These are phyloP conservation scores for Tylopilus orsonianus DNA, from an alignment of 1,284 basidiomycete species.

Conservation along the genomic window DNA sequence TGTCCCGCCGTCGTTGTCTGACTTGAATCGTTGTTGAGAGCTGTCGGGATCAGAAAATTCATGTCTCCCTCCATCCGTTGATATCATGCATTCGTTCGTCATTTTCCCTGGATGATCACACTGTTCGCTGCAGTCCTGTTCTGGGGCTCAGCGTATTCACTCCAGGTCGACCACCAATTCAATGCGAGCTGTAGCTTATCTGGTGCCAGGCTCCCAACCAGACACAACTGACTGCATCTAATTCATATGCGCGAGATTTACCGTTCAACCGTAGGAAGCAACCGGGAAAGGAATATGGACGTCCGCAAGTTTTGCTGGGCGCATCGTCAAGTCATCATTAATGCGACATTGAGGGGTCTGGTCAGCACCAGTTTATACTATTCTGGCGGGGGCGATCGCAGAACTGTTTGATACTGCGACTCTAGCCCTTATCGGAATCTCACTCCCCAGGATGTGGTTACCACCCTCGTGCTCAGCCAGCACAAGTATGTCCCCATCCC, in stretches of 20 bases:
- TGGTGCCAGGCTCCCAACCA: slow-evolving; percentile 21
- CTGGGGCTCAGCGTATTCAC: neutral
- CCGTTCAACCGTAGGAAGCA: no score
- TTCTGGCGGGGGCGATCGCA: slow-evolving; percentile 50
- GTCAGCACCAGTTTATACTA: no score
- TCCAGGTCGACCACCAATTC: neutral
- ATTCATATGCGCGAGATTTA: no score
- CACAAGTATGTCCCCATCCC: slow-evolving; percentile 56
- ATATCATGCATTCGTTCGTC: neutral
- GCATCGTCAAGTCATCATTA: no score
- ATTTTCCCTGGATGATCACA: neutral
- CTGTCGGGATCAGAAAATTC: neutral
- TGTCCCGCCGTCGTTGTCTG: no score
- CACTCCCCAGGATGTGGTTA: slow-evolving; percentile 38
- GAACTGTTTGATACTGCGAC: slow-evolving; percentile 59
- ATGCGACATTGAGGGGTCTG: no score
- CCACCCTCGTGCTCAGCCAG: slow-evolving; percentile 45
- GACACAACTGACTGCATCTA: slow-evolving; percentile 37
- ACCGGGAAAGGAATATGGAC: no score
- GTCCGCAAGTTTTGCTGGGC: slow-evolving; percentile 13
- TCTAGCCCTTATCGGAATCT: slow-evolving; percentile 49
- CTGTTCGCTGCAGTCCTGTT: neutral
- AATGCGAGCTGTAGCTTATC: slow-evolving; percentile 17
- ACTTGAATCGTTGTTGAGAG: no score
- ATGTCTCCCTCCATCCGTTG: neutral